Conservation (phyloP, 1,284 basidiomycete genomes). For the Athelia psychrophila region DNA sequence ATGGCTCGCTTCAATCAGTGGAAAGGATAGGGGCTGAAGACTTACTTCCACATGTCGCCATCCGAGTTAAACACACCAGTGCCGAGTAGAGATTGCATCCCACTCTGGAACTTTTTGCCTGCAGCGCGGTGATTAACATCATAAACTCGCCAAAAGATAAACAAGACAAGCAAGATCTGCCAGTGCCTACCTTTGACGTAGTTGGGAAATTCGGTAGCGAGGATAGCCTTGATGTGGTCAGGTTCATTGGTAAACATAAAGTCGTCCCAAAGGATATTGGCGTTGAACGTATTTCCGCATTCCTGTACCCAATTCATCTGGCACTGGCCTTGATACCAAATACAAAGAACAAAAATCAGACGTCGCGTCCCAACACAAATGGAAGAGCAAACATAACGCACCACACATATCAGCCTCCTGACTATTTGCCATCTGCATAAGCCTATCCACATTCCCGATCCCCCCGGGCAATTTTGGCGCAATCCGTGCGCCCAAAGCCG, state of each 20-base stretch:
- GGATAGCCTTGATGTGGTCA: constrained; percentile 27
- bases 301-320: constrained; percentile 13
- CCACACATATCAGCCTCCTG: background rate
- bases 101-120: constrained; percentile 34
- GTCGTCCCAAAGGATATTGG: constrained; percentile 21
- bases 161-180: no score
- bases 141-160: background rate
- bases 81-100: constrained; percentile 32
- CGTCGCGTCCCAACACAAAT: background rate
- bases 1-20: no score
- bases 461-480: constrained; percentile 9
- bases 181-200: constrained; percentile 40
- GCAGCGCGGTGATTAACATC: constrained; percentile 3
- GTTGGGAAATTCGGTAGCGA: constrained; percentile 45
- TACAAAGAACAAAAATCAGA: background rate
- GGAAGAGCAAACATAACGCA: background rate
- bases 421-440: constrained; percentile 16
- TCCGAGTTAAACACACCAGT: constrained; percentile 38
- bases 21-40: constrained; percentile 22
- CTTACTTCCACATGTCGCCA: constrained; percentile 13
- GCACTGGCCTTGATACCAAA: constrained; percentile 4
- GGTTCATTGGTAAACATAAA: constrained; percentile 31
- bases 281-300: constrained; percentile 22
- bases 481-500: constrained; percentile 18
- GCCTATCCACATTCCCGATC: constrained; percentile 26